These are phyloP conservation scores for Fraxinus angustifolia DNA, from an alignment of 305 asterid genomes.

Conservation along the genomic window DNA sequence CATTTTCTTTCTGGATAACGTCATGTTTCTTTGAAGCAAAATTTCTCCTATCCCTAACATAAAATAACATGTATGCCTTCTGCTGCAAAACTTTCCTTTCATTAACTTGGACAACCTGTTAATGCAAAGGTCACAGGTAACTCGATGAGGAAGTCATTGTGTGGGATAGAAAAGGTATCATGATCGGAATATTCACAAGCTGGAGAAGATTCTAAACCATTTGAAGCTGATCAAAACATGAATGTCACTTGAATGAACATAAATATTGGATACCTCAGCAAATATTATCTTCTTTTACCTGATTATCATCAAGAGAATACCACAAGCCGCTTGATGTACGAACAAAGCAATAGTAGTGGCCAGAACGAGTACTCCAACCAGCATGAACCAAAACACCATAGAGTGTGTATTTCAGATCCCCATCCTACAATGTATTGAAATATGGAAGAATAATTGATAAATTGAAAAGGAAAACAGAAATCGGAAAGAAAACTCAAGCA, in stretches of 20 bases:
- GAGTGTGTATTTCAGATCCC: constrained; percentile 79
- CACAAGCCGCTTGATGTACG: constrained; percentile 98
- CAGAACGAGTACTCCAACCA: constrained; percentile 97
- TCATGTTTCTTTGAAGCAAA: constrained; percentile 44
- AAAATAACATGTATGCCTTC: constrained; percentile 95
- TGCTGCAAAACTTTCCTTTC: constrained; percentile 83
- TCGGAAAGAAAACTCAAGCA: constrained; percentile 14
- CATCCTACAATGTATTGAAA: constrained; percentile 58
- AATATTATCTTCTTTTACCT: constrained; percentile 43
- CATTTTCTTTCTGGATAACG: constrained; percentile 42
- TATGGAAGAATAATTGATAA: neutral
- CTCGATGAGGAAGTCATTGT: constrained; percentile 13
- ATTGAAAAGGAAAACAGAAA: neutral
- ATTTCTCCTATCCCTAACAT: constrained; percentile 65
- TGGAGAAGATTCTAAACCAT: neutral
- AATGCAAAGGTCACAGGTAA: constrained; percentile 19
- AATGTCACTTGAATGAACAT: constrained; percentile 9
- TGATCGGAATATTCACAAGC: neutral
- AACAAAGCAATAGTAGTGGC: constrained; percentile 96
- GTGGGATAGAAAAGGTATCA: constrained; percentile 5
- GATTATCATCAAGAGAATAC: constrained; percentile 95
- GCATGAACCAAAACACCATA: constrained; percentile 97
- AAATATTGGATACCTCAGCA: neutral
- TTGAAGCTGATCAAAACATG: neutral
- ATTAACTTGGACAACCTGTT: constrained; percentile 78